Base-by-base conservation (phyloP, 305 asterid species). In the Petunia hybrid region DNA sequence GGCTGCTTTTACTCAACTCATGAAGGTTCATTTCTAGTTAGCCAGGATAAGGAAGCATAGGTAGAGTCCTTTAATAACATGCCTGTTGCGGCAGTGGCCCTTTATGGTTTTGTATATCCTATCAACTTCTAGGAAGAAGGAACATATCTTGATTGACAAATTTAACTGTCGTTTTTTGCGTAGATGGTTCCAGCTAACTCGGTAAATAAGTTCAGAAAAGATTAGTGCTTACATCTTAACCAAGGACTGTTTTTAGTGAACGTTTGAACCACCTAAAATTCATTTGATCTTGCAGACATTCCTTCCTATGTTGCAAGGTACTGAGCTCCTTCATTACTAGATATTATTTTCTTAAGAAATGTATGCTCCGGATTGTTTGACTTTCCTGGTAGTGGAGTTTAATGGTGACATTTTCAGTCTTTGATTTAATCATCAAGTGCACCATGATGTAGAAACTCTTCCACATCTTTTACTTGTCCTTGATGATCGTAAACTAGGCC, bases 231-330 rank as follows among this genome's bases (percentile, higher is more conserved):
- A 41, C 31, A 22, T 22, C 9, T 70, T 70, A n/a, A 45, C 46
- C 12, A 6, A 2, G 62, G 45, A 71, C 45, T 71, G 62, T 71
- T 48, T 71, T 73, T 12, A 12, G 59, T 12, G 62, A 35, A 12
- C 31, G 36, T 48, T 62, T 48, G 78, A 73, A 48, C 63, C 35
- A 51, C 62, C 12, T 31, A 73, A 73, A 73, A 48, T 51, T 51
- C 62, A 10, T 71, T 22, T 31, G 61, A 31, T 45, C 77, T 48
- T 35, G 62, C 51, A 13, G 2, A 51, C 36, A 36, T 73, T 48
- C 78, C 78, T 71, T 73, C 78, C 43, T 73, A 73, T 73, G 51
- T 5, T 73, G 4, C 61, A 31, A 3, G 77, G 43, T 48, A 71
- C 35, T 0, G 61, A 46, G 31, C 12, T 10, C 61, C 38, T 71